Percentiles rank a stretch among this genome's conserved stretches.
Evolutionary conservation across 2,329 filamentous ascomycete species (phyloP).

Genomic region (Metarhizium brunneum): DNA sequence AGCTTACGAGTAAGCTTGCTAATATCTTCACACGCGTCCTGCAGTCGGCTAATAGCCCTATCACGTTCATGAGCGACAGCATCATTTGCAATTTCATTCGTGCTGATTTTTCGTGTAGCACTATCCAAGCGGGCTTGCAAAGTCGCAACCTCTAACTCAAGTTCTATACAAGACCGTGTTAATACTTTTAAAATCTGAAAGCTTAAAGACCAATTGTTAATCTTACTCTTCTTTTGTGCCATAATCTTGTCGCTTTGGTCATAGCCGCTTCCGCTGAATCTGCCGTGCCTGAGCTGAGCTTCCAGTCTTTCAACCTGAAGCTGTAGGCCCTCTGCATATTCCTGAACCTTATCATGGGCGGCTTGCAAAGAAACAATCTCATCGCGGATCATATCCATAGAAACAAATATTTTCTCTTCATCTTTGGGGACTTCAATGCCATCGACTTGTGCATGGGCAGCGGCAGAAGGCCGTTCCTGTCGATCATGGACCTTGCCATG

Average conservation of each 20-base stretch:
- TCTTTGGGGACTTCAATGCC: conserved; percentile 40
- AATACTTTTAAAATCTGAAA: neutral
- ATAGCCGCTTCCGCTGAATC: conserved; percentile 31
- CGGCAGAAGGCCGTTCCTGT: conserved; percentile 21
- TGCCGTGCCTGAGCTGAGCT: conserved; percentile 36
- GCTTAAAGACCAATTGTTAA: conserved; percentile 1
- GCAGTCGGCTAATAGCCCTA: conserved; percentile 52
- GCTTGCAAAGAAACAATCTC: conserved; percentile 47
- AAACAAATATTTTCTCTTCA: conserved; percentile 50
- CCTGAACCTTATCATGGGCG: conserved; percentile 45
- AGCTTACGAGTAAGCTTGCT: conserved; percentile 37
- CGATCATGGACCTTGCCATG: conserved; percentile 41
- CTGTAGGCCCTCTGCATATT: conserved; percentile 44
- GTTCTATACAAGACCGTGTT: conserved; percentile 26
- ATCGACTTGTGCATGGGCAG: conserved; percentile 39
- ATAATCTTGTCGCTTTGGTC: conserved; percentile 35
- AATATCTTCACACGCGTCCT: conserved; percentile 50
- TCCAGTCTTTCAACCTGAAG: conserved; percentile 42
- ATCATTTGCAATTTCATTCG: conserved; percentile 55
- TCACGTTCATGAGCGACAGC: conserved; percentile 56
- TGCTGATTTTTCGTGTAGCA: conserved; percentile 50
- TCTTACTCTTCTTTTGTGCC: conserved; percentile 49
- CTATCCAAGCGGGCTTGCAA: conserved; percentile 54
- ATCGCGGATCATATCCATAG: conserved; percentile 52
- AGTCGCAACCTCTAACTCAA: conserved; percentile 50